Evolutionary conservation across 805 yeast species (phyloP).

Genomic region (Danielozyma ontarioensis): DNA sequence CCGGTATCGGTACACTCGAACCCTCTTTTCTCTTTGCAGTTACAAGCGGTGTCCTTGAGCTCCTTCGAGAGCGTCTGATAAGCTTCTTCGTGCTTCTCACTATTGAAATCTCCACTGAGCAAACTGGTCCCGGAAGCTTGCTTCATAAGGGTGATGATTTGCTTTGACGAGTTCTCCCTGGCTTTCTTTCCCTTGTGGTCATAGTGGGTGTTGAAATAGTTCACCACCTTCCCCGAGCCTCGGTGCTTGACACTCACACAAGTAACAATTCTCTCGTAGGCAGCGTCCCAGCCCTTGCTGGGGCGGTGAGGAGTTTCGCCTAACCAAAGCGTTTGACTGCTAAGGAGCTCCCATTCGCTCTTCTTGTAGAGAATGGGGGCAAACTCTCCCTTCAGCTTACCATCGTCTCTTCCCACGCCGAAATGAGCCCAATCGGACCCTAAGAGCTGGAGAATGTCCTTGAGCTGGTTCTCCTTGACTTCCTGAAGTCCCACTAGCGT

Average conservation of each 20-base stretch:
- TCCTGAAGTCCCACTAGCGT: slow-evolving; percentile 36
- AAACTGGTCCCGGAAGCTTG: background rate
- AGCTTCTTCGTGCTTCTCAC: background rate
- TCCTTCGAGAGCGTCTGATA: background rate
- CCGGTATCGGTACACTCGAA: background rate
- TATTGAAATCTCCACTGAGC: background rate
- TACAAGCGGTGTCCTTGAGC: slow-evolving; percentile 10
- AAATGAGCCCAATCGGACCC: slow-evolving; percentile 29
- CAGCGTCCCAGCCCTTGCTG: slow-evolving; percentile 49
- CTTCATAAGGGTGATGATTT: background rate
- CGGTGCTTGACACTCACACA: slow-evolving; percentile 22
- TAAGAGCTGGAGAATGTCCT: slow-evolving; percentile 30
- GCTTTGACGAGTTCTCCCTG: background rate
- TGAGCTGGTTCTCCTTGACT: slow-evolving; percentile 41
- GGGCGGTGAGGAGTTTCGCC: slow-evolving; percentile 52
- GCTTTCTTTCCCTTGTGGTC: slow-evolving; percentile 1
- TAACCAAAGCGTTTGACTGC: slow-evolving; percentile 47
- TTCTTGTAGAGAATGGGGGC: slow-evolving; percentile 42
- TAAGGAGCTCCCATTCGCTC: slow-evolving; percentile 32
- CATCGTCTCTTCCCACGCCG: slow-evolving; percentile 53
- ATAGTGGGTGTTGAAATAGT: slow-evolving; percentile 3
- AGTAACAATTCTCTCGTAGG: slow-evolving; percentile 33
- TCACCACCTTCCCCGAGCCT: slow-evolving; percentile 12
- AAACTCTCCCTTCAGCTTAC: slow-evolving; percentile 44
- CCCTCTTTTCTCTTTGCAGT: background rate